Base-by-base conservation (phyloP, 2,329 filamentous ascomycete genomes). In the Fusarium xyrophilum region DNA sequence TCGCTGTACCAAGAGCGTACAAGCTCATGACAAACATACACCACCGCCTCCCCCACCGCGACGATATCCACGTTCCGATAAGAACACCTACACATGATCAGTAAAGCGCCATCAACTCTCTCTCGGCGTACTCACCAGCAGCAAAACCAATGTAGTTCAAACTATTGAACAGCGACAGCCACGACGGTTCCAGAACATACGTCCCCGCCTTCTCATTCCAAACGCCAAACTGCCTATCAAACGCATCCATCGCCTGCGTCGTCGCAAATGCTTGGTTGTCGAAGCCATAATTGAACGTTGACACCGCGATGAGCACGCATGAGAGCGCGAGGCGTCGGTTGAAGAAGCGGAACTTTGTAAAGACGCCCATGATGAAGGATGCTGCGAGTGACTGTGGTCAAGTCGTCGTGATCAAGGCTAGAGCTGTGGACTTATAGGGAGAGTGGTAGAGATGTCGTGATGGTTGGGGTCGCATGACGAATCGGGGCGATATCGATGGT, bases 271-370 rank as follows among this genome's bases (percentile, higher is more conserved):
- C 79, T 46, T 79, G 76, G 42, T 80, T 79, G 54, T 81, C 79
- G 21, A 81, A 79, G 30, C 79, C 79, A 74, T 79, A 81, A 56
- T 80, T 81, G 57, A 80, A 76, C 1, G 73, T 74, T 0, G 77
- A 79, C 6, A 81, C 63, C 14, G 78, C 78, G 35, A 81, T 77
- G 33, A 80, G 56, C 2, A 63, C 42, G 21, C 66, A 65, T 5
- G 72, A 68, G 0, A 71, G 52, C 2, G 63, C 53, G 10, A 76
- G 63, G 2, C 57, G 42, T 13, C 27, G 36, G 27, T 76, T 76
- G 51, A 76, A 75, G 59, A 61, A 68, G 4, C 68, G 68, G 21
- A 72, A 69, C 32, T 72, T 72, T 7, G 64, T 50, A 36, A 71
- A 70, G n/a, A 59, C 56, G 3, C 53, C 66, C 69, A 71, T 71